Evolutionary conservation across 352 stramenopile species (phyloP), one percentile per base, ranked within the genome.

Genomic region (Blastocystis sp.): DNA sequence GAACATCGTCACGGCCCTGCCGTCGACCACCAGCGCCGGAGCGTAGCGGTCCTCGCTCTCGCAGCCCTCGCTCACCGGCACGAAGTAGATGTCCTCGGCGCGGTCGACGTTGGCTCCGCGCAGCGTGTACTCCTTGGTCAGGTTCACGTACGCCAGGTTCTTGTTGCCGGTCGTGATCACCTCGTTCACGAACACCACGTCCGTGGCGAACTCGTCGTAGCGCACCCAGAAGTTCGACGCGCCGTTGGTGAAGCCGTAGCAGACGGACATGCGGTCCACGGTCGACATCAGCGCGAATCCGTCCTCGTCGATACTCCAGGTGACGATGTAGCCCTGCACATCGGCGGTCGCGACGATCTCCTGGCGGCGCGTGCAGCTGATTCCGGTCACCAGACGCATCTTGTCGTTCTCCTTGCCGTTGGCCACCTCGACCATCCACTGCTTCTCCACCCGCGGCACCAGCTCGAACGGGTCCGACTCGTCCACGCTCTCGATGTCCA

Each of bases 241-340:
- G 20, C 26, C 73, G 73, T 85, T 85, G 24, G 13, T 62, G 56
- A 68, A 85, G 73, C 73, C 73, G 73, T 53, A 85, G 50, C 73
- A 85, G 53, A 85, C 73, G 37, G 59, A 43, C 73, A 85, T 18
- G 43, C 68, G 18, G 20, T 47, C 50, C 50, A n/a, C 20, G 1
- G 11, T 59, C 50, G 50, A 13, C 50, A 59, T 13, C 50, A n/a
- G 11, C 0, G 45, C 34, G 63, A 37, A 47, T 18, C 50, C 20
- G 73, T 65, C 30, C 62, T 70, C 34, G 13, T 54, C 50, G 53
- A 68, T 24, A 43, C 47, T 85, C 73, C 73, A 85, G 1, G 26
- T 26, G 53, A 85, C 73, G 9, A 69, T 6, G 24, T 50, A 68
- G 45, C 73, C 73, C 3, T 85, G 13, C 73, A 85, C 73, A 18